Conservation (phyloP, 2,329 filamentous ascomycete species). For the Dothidotthia symphoricarpi region DNA sequence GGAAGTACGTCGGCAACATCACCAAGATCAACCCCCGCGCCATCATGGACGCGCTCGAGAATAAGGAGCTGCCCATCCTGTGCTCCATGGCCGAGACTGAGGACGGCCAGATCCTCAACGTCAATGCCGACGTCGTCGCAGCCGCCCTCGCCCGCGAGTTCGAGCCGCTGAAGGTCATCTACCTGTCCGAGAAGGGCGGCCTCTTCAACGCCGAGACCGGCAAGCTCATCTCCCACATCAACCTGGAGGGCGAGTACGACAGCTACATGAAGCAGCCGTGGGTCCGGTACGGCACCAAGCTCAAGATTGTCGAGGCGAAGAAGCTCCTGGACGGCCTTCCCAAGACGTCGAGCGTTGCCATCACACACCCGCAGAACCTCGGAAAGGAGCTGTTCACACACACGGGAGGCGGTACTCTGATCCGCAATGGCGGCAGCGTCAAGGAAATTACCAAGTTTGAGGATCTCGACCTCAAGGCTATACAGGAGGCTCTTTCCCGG, state of each 20-base stretch:
- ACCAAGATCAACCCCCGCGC: slow-evolving; percentile 85
- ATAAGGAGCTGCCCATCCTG: slow-evolving; percentile 86
- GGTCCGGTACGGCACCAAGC: slow-evolving; percentile 89
- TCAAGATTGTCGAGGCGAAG: slow-evolving; percentile 98
- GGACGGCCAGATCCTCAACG: slow-evolving; percentile 90
- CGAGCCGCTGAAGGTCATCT: slow-evolving; percentile 95
- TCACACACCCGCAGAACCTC: slow-evolving; percentile 92
- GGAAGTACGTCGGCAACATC: slow-evolving; percentile 93
- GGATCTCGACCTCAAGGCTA: slow-evolving; percentile 72
- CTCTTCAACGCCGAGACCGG: slow-evolving; percentile 91
- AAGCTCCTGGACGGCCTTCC: slow-evolving; percentile 86
- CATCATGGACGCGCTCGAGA: slow-evolving; percentile 83
- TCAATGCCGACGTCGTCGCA: slow-evolving; percentile 95
- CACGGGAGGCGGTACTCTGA: slow-evolving; percentile 88
- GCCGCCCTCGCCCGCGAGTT: slow-evolving; percentile 86
- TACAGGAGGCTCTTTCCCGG: slow-evolving; percentile 79
- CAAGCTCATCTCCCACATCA: slow-evolving; percentile 95
- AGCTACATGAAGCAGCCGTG: slow-evolving; percentile 89
- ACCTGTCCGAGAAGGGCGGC: slow-evolving; percentile 96
- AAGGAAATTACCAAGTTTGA: slow-evolving; percentile 68
- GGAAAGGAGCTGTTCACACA: slow-evolving; percentile 98
- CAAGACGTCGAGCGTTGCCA: slow-evolving; percentile 89
- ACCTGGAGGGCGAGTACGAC: slow-evolving; percentile 94
- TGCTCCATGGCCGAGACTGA: slow-evolving; percentile 94
- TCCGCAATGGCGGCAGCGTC: slow-evolving; percentile 88